phyloP scores from a whole-genome alignment of 257 asterid genomes.

The Paulownia fortunei region DNA sequence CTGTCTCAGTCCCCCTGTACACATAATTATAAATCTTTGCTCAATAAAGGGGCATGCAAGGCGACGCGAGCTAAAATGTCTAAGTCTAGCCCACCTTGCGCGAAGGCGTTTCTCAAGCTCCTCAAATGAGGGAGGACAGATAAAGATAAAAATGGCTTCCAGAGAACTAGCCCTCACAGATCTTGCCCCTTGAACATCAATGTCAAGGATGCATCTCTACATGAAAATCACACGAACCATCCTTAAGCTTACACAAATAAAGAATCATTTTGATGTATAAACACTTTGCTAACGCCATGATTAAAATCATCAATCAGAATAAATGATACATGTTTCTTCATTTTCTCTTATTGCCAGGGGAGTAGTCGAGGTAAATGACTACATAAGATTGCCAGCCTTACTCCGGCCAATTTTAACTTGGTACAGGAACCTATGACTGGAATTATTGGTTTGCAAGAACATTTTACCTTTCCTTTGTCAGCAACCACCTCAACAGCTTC shows the following conservation, averaged over 20 bases:
- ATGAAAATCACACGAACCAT: conserved; percentile 43
- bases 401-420: too few species aligned
- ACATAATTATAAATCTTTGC: background rate
- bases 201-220: conserved; percentile 99
- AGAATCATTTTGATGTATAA: conserved; percentile 27
- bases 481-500: conserved; percentile 96
- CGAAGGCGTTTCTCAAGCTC: conserved; percentile 99
- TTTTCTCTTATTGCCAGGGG: too few species aligned
- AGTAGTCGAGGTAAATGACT: too few species aligned
- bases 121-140: conserved; percentile 89
- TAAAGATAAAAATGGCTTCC: conserved; percentile 94
- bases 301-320: too few species aligned
- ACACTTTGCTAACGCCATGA: conserved; percentile 10
- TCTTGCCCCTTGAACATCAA: conserved; percentile 99
- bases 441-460: too few species aligned
- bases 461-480: conserved; percentile 85
- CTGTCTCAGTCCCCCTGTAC: conserved; percentile 87
- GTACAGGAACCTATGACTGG: too few species aligned
- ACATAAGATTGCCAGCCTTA: too few species aligned
- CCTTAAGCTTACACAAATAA: conserved; percentile 41
- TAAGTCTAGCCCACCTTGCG: conserved; percentile 72
- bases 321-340: too few species aligned
- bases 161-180: conserved; percentile 90
- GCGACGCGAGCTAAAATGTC: conserved; percentile 10
- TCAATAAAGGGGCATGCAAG: conserved; percentile 25